These are phyloP conservation scores for Morella rubra DNA, from an alignment of 306 rosid genomes.

Conservation along the genomic window DNA sequence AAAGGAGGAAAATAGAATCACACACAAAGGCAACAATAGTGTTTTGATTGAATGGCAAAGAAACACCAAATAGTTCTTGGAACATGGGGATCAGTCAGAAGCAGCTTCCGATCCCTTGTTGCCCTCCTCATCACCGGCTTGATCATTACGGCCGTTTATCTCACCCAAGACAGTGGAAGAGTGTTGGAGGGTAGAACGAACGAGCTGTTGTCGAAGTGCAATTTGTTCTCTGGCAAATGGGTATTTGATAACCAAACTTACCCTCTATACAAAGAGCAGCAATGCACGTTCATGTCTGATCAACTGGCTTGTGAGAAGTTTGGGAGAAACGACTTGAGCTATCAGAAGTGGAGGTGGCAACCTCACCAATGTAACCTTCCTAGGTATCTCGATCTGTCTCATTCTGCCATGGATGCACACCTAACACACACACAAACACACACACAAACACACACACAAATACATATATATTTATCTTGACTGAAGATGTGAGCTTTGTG, in stretches of 20 bases:
- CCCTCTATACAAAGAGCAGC: conserved; percentile 64
- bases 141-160: conserved; percentile 46
- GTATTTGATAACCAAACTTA: conserved; percentile 66
- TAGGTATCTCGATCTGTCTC: conserved; percentile 32
- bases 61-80: conserved; percentile 32
- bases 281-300: conserved; percentile 78
- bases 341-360: conserved; percentile 78
- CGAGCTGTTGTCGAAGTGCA: conserved; percentile 36
- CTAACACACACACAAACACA: background rate
- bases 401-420: background rate
- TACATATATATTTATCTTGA: background rate
- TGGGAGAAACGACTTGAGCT: conserved; percentile 69
- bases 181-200: conserved; percentile 14
- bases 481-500: conserved; percentile 49
- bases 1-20: conserved; percentile 29
- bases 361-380: conserved; percentile 73
- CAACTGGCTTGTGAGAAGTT: conserved; percentile 87
- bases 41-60: conserved; percentile 31
- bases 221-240: conserved; percentile 75
- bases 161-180: conserved; percentile 37
- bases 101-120: conserved; percentile 52
- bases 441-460: background rate
- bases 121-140: conserved; percentile 56
- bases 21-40: conserved; percentile 12
- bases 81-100: conserved; percentile 51